Percentiles rank a stretch among this genome's conserved stretches.
Evolutionary conservation across 768 basidiomycete genomes (phyloP).

Genomic region (Pisolithus tinctorius): DNA sequence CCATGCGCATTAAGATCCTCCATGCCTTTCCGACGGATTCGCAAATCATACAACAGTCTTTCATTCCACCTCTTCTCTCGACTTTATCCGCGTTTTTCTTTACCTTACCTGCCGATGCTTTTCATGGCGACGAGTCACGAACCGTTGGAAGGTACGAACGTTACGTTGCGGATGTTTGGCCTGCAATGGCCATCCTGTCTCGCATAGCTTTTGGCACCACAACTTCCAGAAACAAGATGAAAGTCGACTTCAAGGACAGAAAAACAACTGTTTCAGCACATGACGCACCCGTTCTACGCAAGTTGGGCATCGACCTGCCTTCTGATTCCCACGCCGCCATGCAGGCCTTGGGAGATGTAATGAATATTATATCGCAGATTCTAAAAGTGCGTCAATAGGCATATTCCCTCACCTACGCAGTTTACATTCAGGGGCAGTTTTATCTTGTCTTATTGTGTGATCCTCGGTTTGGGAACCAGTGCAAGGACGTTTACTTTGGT

Average conservation of each 20-base stretch:
- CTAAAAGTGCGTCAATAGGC: conserved; percentile 13
- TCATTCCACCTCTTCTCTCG: conserved; percentile 10
- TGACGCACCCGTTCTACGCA: conserved; percentile 20
- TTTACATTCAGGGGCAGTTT: conserved; percentile 1
- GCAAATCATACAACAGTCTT: conserved; percentile 12
- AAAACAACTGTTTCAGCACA: conserved; percentile 7
- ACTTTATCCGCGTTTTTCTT: conserved; percentile 15
- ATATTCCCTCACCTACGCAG: too few relatives aligned
- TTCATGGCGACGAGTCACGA: neutral
- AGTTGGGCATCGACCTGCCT: conserved; percentile 20
- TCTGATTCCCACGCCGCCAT: conserved; percentile 9
- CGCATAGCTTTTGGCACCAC: neutral
- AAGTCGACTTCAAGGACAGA: neutral
- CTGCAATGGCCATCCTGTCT: conserved; percentile 7
- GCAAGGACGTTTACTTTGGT: neutral
- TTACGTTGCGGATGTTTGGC: conserved; percentile 10
- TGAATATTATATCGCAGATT: conserved; percentile 16
- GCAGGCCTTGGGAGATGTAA: conserved; percentile 4
- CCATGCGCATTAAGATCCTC: conserved; percentile 21
- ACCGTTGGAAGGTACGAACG: conserved; percentile 6
- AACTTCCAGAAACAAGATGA: neutral
- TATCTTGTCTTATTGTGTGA: conserved; percentile 6
- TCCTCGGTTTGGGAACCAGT: neutral
- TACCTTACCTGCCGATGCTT: conserved; percentile 1
- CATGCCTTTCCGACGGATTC: conserved; percentile 24